Evolutionary conservation across 345 rosid species (phyloP).

Genomic region (Odontarrhena argentea): DNA sequence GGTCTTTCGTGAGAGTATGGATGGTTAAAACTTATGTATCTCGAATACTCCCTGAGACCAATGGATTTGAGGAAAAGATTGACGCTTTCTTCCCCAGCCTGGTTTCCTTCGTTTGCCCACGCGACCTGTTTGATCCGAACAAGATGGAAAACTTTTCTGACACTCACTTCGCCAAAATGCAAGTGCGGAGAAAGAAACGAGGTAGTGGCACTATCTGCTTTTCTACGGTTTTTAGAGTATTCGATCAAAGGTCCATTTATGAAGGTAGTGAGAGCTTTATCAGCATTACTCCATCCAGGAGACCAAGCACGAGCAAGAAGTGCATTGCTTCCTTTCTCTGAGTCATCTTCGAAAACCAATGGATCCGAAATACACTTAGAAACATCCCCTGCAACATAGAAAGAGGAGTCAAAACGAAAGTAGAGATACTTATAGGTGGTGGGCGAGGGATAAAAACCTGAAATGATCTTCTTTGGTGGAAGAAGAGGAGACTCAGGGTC

Average conservation of each 20-base stretch:
- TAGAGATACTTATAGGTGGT: too few relatives aligned
- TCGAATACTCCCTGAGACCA: slow-evolving; percentile 91
- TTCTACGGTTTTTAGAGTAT: slow-evolving; percentile 82
- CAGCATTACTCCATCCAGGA: slow-evolving; percentile 96
- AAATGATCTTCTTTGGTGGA: slow-evolving; percentile 89
- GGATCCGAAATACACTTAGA: slow-evolving; percentile 67
- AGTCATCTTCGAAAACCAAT: slow-evolving; percentile 86
- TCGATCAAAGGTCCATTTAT: slow-evolving; percentile 85
- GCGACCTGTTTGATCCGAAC: slow-evolving; percentile 87
- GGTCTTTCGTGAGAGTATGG: slow-evolving; percentile 93
- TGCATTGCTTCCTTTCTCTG: slow-evolving; percentile 94
- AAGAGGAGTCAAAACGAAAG: not conserved
- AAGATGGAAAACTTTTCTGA: slow-evolving; percentile 91
- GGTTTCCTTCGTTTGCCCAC: slow-evolving; percentile 96
- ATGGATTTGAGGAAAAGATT: slow-evolving; percentile 94
- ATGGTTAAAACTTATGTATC: slow-evolving; percentile 93
- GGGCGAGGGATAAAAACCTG: slow-evolving; percentile 51
- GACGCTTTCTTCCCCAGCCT: slow-evolving; percentile 90
- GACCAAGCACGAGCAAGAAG: slow-evolving; percentile 98
- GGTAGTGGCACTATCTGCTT: slow-evolving; percentile 98
- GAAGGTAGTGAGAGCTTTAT: slow-evolving; percentile 84
- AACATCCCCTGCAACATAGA: slow-evolving; percentile 62
- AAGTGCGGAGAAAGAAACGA: slow-evolving; percentile 94
- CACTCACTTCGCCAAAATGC: slow-evolving; percentile 98
- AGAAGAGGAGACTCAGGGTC: slow-evolving; percentile 98